Evolutionary conservation across 139 green algal species (phyloP).

Genomic region (Chlamydomonas eustigma): DNA sequence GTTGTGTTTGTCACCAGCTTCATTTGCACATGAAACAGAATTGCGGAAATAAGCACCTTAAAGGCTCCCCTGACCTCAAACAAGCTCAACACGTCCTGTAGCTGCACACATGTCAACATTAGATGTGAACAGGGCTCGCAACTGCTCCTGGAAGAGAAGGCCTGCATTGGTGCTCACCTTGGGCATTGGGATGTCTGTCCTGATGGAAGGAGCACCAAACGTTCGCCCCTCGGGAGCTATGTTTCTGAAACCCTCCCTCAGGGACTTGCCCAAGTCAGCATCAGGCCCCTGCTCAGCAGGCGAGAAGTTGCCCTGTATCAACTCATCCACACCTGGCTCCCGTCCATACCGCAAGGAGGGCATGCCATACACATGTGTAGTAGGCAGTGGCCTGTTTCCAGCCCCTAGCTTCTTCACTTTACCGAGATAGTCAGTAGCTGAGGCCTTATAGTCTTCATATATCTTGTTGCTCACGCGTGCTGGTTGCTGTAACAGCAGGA

Average conservation of each 20-base stretch:
- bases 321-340: conserved; percentile 45
- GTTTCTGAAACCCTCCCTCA: conserved; percentile 62
- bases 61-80: no score
- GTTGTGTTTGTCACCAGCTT: no score
- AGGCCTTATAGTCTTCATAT: conserved; percentile 52
- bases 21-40: no score
- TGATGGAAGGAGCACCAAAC: conserved; percentile 35
- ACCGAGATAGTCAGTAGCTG: conserved; percentile 47
- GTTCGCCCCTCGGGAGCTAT: conserved; percentile 19
- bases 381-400: conserved; percentile 30
- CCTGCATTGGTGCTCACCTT: no score
- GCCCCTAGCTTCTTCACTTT: conserved; percentile 41
- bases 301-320: conserved; percentile 45
- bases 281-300: conserved; percentile 55
- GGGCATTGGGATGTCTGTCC: conserved; percentile 50
- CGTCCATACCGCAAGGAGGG: conserved; percentile 32
- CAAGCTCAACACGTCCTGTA: no score
- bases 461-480: conserved; percentile 36
- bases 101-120: no score
- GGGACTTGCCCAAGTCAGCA: conserved; percentile 61
- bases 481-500: conserved; percentile 21
- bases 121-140: no score
- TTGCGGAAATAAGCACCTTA: no score
- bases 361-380: conserved; percentile 53
- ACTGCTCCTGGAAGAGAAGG: no score